Evolutionary conservation across 2,329 filamentous ascomycete genomes (phyloP).

Genomic region (Nectriaceae sp.): DNA sequence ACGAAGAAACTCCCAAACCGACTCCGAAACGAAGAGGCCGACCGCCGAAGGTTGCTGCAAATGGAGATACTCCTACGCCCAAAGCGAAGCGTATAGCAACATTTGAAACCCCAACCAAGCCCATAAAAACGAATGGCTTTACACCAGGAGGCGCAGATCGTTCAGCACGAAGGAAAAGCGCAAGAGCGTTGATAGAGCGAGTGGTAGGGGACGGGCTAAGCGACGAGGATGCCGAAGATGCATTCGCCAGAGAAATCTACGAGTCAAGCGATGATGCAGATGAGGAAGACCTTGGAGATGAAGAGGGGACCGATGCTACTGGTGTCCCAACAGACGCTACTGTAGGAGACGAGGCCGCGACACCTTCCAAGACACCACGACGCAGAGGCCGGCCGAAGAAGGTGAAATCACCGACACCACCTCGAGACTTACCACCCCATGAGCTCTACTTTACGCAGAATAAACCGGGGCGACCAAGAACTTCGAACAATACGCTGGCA

Average conservation of each 20-base stretch:
- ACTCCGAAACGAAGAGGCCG: conserved; percentile 39
- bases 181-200: conserved; percentile 72
- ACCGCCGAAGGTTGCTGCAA: conserved; percentile 33
- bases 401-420: conserved; percentile 72
- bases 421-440: conserved; percentile 79
- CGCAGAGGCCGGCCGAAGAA: conserved; percentile 30
- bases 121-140: conserved; percentile 35
- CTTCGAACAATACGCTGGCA: conserved; percentile 81
- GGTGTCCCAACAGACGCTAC: conserved; percentile 12
- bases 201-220: conserved; percentile 64
- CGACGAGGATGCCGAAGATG: conserved; percentile 74
- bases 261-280: conserved; percentile 56
- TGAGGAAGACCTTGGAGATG: conserved; percentile 34
- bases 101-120: conserved; percentile 42
- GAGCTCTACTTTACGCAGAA: conserved; percentile 96
- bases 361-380: conserved; percentile 44
- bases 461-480: conserved; percentile 76
- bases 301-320: conserved; percentile 20
- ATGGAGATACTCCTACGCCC: conserved; percentile 38
- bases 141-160: conserved; percentile 78
- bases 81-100: conserved; percentile 35
- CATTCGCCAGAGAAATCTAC: conserved; percentile 70
- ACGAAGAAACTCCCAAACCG: conserved; percentile 31
- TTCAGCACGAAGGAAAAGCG: conserved; percentile 85
- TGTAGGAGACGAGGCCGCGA: conserved; percentile 39